phyloP scores from a whole-genome alignment of 2,329 filamentous ascomycete species.

The Chaetomium globosum region DNA sequence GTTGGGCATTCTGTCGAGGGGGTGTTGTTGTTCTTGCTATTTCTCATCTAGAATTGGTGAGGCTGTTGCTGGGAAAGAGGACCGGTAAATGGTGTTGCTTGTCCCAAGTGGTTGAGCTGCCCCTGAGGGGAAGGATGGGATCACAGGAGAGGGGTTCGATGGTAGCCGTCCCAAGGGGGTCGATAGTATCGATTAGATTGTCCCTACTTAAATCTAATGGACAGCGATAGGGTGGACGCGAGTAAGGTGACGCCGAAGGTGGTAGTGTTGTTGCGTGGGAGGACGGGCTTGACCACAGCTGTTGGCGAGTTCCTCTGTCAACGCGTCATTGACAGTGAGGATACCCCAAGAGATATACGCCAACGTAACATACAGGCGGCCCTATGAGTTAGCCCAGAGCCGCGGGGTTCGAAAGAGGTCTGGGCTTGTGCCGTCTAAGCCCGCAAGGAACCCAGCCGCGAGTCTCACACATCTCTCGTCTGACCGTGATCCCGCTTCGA shows the following conservation, averaged over 20 bases:
- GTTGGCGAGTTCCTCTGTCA: neutral
- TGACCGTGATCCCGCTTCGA: neutral
- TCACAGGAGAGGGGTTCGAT: constrained; percentile 4
- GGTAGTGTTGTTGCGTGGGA: neutral
- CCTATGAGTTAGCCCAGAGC: neutral
- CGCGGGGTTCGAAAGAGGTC: neutral
- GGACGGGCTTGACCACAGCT: neutral
- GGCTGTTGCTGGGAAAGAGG: neutral
- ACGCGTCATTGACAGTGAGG: neutral
- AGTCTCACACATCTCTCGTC: constrained; percentile 8
- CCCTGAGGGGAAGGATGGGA: neutral
- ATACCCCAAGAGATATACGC: neutral
- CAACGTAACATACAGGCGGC: neutral
- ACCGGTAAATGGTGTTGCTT: neutral
- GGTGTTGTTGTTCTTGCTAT: neutral
- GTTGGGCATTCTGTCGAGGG: neutral
- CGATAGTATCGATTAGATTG: neutral
- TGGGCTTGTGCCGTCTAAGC: neutral
- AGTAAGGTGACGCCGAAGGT: neutral
- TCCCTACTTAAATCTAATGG: neutral
- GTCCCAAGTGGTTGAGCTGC: neutral
- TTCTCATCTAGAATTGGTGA: neutral
- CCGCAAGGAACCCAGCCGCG: neutral
- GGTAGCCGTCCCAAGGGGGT: neutral
- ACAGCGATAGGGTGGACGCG: neutral